Conservation (phyloP, 2,329 filamentous ascomycete species). For the Phaeosphaeria sp. region DNA sequence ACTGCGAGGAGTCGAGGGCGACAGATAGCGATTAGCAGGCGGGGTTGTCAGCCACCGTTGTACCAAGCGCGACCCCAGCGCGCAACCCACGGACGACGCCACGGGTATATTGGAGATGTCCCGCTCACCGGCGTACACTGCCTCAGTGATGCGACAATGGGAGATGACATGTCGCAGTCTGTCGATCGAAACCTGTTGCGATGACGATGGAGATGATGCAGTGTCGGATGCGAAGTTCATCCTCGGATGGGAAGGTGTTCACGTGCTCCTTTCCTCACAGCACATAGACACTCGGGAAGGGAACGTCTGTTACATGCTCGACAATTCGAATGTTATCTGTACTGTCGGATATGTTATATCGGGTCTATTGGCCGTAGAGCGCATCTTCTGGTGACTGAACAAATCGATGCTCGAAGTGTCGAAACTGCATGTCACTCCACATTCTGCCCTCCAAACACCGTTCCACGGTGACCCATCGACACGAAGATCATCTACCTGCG, state of each 20-base stretch:
- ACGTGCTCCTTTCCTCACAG: background rate
- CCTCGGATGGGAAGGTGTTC: background rate
- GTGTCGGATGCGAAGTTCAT: no score
- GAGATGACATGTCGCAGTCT: background rate
- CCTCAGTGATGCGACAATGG: background rate
- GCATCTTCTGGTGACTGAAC: background rate
- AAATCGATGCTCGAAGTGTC: no score
- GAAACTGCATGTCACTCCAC: background rate
- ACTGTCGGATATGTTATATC: background rate
- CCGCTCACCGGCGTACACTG: slow-evolving; percentile 3
- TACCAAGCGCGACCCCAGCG: background rate
- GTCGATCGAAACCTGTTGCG: background rate
- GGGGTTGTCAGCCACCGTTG: slow-evolving; percentile 6
- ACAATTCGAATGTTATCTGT: background rate
- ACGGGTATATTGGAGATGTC: background rate
- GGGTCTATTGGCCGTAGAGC: background rate
- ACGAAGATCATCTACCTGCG: background rate
- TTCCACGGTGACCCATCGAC: background rate
- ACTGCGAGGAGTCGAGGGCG: no score
- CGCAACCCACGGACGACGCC: background rate
- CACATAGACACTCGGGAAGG: background rate
- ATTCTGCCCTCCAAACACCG: background rate
- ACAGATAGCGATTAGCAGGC: background rate
- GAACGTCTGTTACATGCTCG: background rate
- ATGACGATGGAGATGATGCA: background rate